These are phyloP conservation scores for Chalaropsis thielavioides DNA, from an alignment of 2,329 filamentous ascomycete species.

Conservation along the genomic window DNA sequence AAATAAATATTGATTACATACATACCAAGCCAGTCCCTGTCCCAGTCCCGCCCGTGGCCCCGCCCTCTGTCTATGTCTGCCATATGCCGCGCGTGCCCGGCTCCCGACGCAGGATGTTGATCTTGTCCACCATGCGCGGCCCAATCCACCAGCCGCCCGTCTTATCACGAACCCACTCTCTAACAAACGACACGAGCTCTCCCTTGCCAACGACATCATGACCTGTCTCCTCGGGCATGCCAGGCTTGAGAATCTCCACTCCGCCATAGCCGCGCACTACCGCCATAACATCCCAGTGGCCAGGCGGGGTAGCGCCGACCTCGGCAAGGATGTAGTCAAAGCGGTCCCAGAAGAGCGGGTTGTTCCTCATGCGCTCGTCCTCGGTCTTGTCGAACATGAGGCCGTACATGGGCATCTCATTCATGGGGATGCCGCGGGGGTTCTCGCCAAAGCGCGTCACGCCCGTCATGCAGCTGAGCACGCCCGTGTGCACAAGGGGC, in stretches of 20 bases:
- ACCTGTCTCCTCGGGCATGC: conserved; percentile 21
- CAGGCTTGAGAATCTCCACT: conserved; percentile 41
- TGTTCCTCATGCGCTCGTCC: conserved; percentile 29
- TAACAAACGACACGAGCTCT: conserved; percentile 27
- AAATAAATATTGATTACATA: neutral
- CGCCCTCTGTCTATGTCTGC: neutral
- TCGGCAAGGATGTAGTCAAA: conserved; percentile 51
- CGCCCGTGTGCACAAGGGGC: conserved; percentile 39
- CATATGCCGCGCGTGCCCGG: conserved; percentile 12
- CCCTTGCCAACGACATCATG: conserved; percentile 33
- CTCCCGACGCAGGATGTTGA: conserved; percentile 22
- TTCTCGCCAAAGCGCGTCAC: conserved; percentile 51
- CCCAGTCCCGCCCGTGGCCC: no score
- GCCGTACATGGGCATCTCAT: conserved; percentile 20
- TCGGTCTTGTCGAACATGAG: conserved; percentile 50
- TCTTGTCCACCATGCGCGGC: conserved; percentile 42
- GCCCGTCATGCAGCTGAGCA: conserved; percentile 56
- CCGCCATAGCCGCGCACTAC: conserved; percentile 45
- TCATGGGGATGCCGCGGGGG: conserved; percentile 24
- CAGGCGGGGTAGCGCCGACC: conserved; percentile 34
- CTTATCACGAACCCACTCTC: conserved; percentile 29
- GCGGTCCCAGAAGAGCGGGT: conserved; percentile 43
- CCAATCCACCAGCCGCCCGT: conserved; percentile 53
- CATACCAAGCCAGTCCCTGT: neutral
- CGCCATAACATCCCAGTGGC: conserved; percentile 41